Base-by-base conservation (phyloP, 1,284 basidiomycete genomes). In the Phylloboletellus chloephorus region DNA sequence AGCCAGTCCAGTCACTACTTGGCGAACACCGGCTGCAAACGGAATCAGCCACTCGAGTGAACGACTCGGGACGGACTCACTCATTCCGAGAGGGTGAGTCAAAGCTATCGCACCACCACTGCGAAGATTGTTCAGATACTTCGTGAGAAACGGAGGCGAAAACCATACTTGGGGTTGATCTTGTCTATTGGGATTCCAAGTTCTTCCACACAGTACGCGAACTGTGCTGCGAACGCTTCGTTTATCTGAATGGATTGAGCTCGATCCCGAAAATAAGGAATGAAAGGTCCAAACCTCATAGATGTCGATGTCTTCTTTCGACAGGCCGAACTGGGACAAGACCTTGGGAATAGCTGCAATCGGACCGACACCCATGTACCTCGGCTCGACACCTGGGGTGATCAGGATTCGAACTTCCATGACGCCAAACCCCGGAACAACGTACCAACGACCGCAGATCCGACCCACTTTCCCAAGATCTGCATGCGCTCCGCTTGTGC, bases 21-120 rank as follows among this genome's bases (percentile, higher is more conserved):
- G 90, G 22, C 92, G 81, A 19, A 82, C 68, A 26, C 88, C 89
- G 49, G 89, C 89, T 76, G 56, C 49, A 45, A 40, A 24, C 8
- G 7, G 10, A 31, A 25, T 37, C 12, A 41, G 26, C 26, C 10
- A 43, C n/a, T 8, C 6, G 16, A 25, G 9, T 9, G 20, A 24
- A 21, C 3, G 13, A 13, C 7, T 26, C 6, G 20, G 7, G 17
- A 29, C 9, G 7, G 25, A 71, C 79, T 48, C 60, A 88, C 85
- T 88, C 81, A 88, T 85, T 52, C 82, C 85, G 10, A 88, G 65
- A 12, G 86, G 86, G 60, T 88, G 86, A 4, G 79, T 78, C 23
- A 95, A 71, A 11, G 92, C 87, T 51, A 93, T 93, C 0, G 91
- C 84, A 10, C 94, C 90, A 15, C 93, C 93, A 52, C 82, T 84